These are phyloP conservation scores for Geotrichum macrosporum DNA, from an alignment of 1,139 yeast species.

Conservation along the genomic window DNA sequence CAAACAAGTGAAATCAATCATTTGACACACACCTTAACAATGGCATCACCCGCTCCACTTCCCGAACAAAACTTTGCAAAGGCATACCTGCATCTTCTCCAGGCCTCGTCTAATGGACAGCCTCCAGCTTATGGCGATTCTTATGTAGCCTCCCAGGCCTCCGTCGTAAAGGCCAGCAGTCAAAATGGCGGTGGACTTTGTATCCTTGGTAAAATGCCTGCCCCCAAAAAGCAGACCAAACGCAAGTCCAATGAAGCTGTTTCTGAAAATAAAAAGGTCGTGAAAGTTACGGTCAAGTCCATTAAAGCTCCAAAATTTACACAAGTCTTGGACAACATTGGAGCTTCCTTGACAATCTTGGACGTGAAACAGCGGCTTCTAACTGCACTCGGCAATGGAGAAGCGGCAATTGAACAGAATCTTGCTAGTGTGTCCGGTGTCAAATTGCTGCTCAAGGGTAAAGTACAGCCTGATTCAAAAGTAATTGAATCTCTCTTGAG, in stretches of 20 bases:
- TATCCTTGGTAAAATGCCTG: constrained; percentile 12
- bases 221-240: constrained; percentile 2
- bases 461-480: constrained; percentile 12
- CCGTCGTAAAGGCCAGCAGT: neutral
- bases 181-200: neutral
- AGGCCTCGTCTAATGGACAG: constrained; percentile 2
- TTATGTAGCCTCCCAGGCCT: constrained; percentile 5
- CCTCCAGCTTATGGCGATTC: constrained; percentile 6
- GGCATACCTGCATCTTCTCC: constrained; percentile 11
- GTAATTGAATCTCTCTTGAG: constrained; percentile 1
- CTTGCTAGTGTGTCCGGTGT: neutral
- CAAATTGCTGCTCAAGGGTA: constrained; percentile 12
- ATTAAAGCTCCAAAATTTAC: constrained; percentile 15
- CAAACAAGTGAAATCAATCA: too few species aligned
- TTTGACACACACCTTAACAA: constrained; percentile 2
- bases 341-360: constrained; percentile 1
- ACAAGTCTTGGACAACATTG: neutral
- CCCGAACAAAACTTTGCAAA: constrained; percentile 10
- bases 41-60: constrained; percentile 3
- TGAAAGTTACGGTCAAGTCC: constrained; percentile 9
- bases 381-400: neutral
- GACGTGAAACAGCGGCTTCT: constrained; percentile 6
- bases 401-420: neutral
- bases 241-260: constrained; percentile 1
- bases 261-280: neutral